Evolutionary conservation across 148 eudicot species (phyloP).

Genomic region (Fallopia convolvulus): DNA sequence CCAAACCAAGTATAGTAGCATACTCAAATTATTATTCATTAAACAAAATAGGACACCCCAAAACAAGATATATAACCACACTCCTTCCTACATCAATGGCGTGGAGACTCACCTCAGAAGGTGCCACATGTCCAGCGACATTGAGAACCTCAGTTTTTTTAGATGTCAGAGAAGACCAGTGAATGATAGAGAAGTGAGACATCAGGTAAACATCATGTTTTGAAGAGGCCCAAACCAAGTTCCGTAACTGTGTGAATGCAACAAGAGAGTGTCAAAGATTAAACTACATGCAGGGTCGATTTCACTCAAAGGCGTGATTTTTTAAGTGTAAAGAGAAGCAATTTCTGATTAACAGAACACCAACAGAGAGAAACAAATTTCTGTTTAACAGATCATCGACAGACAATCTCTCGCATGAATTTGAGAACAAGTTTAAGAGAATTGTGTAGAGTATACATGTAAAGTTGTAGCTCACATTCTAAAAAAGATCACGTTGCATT

Average conservation of each 20-base stretch:
- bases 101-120: conserved; percentile 47
- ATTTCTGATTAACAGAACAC: not conserved
- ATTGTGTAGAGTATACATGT: not conserved
- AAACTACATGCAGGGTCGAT: not conserved
- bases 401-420: not conserved
- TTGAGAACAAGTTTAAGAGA: not conserved
- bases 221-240: conserved; percentile 93
- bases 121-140: conserved; percentile 79
- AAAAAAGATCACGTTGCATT: not conserved
- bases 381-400: not conserved
- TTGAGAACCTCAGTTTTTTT: conserved; percentile 71
- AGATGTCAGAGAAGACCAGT: conserved; percentile 44
- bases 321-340: not conserved
- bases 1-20: conserved; percentile 3
- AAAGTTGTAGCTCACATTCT: not conserved
- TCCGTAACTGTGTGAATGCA: conserved; percentile 55
- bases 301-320: not conserved
- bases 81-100: not conserved
- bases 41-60: not conserved
- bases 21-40: not conserved
- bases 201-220: conserved; percentile 84
- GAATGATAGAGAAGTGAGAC: conserved; percentile 56
- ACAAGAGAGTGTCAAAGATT: not conserved
- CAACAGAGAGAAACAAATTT: not conserved
- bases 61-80: not conserved